These are phyloP conservation scores for Heimioporus sp. DNA, from an alignment of 768 basidiomycete genomes.

Conservation along the genomic window DNA sequence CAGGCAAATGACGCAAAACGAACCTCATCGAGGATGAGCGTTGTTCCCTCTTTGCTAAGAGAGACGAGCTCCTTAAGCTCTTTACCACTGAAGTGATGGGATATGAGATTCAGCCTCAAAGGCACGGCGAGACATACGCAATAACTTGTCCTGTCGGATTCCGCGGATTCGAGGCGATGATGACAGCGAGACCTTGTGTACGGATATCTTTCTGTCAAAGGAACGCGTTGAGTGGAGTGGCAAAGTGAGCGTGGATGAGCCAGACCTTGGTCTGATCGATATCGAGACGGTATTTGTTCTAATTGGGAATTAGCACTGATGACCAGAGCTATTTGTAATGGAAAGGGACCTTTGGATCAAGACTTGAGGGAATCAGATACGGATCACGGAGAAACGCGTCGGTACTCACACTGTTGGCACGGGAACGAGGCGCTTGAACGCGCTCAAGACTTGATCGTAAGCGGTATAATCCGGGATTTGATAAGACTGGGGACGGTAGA, in stretches of 20 bases:
- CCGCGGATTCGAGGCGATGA: conserved; percentile 91
- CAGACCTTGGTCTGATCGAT: conserved; percentile 73
- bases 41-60: conserved; percentile 74
- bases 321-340: background rate
- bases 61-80: conserved; percentile 80
- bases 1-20: conserved; percentile 3
- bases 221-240: background rate
- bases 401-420: conserved; percentile 81
- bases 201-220: conserved; percentile 65
- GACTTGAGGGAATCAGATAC: conserved; percentile 26
- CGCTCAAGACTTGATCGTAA: conserved; percentile 79
- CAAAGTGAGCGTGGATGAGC: background rate
- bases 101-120: conserved; percentile 6
- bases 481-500: conserved; percentile 54
- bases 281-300: conserved; percentile 73
- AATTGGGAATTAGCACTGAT: conserved; percentile 4
- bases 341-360: conserved; percentile 43
- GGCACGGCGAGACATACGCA: conserved; percentile 39
- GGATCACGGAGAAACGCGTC: background rate
- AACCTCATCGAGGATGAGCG: conserved; percentile 83
- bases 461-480: conserved; percentile 93
- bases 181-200: conserved; percentile 79
- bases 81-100: conserved; percentile 51
- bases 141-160: conserved; percentile 94
- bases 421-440: conserved; percentile 86